Evolutionary conservation across 2,329 filamentous ascomycete species (phyloP).

Genomic region (Graphiopsis chlorocephala): DNA sequence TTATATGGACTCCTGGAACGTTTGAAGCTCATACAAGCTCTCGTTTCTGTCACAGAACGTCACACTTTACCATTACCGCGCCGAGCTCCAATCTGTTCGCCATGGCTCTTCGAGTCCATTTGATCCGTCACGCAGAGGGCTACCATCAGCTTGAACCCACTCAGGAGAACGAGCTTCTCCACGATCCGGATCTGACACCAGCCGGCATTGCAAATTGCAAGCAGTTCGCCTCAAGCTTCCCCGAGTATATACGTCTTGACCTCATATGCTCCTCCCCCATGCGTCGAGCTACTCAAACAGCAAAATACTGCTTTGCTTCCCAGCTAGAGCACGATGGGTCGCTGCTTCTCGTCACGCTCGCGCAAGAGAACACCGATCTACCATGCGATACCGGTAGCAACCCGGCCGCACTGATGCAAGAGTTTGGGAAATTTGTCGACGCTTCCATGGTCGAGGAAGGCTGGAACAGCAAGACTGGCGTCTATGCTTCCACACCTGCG

Average conservation of each 20-base stretch:
- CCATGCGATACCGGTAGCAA: too few species aligned
- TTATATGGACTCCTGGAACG: not conserved
- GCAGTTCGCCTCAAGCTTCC: too few species aligned
- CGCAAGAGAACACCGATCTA: constrained; percentile 21
- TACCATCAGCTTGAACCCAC: constrained; percentile 17
- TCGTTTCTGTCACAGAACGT: not conserved
- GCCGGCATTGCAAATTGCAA: constrained; percentile 21
- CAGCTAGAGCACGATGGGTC: constrained; percentile 13
- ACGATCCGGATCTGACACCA: constrained; percentile 24
- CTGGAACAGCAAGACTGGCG: constrained; percentile 21
- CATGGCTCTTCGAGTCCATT: constrained; percentile 19
- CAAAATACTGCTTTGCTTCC: constrained; percentile 20
- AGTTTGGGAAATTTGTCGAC: constrained; percentile 19
- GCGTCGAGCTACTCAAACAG: constrained; percentile 26
- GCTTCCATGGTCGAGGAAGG: not conserved
- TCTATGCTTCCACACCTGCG: constrained; percentile 10
- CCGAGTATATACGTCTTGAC: constrained; percentile 24
- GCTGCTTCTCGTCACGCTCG: constrained; percentile 18
- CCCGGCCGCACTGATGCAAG: constrained; percentile 7
- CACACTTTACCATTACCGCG: not conserved
- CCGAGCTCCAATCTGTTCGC: too few species aligned
- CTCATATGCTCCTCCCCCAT: constrained; percentile 24
- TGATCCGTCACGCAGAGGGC: constrained; percentile 25
- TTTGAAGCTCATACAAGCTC: not conserved
- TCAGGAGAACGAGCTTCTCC: constrained; percentile 7